A percentile compares a stretch with the other conserved stretches of the same genome.
These are phyloP conservation scores for Microcos paniculata DNA, from an alignment of 345 rosid genomes.

Conservation along the genomic window DNA sequence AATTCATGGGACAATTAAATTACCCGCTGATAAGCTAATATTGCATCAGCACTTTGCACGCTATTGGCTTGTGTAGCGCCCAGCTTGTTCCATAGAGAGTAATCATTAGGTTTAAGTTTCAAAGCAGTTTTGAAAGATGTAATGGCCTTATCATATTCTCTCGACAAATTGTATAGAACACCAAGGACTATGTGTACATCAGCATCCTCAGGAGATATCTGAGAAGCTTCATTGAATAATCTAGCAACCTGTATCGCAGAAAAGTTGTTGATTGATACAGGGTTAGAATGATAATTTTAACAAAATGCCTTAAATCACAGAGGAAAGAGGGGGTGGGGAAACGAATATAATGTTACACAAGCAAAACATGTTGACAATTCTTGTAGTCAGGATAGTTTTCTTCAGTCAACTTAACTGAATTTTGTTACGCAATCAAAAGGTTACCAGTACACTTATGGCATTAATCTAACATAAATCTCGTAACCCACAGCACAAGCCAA, in stretches of 20 bases:
- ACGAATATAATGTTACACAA: background rate
- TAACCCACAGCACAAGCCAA: background rate
- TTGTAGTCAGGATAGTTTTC: background rate
- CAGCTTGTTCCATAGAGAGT: constrained; percentile 98
- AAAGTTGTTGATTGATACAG: constrained; percentile 8
- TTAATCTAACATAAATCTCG: background rate
- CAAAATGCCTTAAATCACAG: background rate
- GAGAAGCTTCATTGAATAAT: constrained; percentile 83
- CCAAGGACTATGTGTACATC: constrained; percentile 96
- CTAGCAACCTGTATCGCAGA: constrained; percentile 60
- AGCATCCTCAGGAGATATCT: constrained; percentile 93
- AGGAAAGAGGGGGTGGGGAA: background rate
- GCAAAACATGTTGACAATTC: background rate
- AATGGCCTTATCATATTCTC: constrained; percentile 93
- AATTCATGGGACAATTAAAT: background rate
- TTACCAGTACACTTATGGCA: background rate
- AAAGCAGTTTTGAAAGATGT: constrained; percentile 76
- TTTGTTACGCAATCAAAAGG: background rate
- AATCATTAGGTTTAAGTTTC: constrained; percentile 89
- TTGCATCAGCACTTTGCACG: constrained; percentile 98
- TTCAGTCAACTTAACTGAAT: background rate
- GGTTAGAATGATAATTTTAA: background rate
- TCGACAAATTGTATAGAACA: constrained; percentile 84
- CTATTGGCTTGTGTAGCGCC: constrained; percentile 99
- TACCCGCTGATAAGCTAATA: constrained; percentile 94